Percentiles rank a stretch among this genome's conserved stretches.
Conservation (phyloP, 352 stramenopile species). For the Pythium monospermum region DNA sequence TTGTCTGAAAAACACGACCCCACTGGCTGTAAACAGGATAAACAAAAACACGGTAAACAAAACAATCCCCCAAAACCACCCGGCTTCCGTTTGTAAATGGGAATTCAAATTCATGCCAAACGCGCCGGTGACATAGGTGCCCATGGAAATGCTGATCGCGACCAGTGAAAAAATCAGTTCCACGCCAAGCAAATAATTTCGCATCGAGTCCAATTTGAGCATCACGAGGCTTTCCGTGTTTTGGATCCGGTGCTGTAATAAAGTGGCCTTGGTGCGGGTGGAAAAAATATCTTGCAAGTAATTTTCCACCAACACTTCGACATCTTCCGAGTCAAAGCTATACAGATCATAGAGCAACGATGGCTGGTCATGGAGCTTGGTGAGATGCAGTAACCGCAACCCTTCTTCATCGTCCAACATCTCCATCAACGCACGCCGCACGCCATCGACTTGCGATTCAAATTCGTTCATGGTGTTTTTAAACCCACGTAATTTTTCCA, state of each 20-base stretch:
- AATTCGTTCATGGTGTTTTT: conserved; percentile 81
- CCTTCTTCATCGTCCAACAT: conserved; percentile 71
- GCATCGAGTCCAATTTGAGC: conserved; percentile 70
- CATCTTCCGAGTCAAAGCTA: conserved; percentile 69
- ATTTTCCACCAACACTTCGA: conserved; percentile 71
- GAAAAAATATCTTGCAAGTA: conserved; percentile 82
- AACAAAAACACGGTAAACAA: too few relatives aligned
- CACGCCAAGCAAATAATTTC: conserved; percentile 71
- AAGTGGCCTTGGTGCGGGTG: conserved; percentile 47
- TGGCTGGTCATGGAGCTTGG: conserved; percentile 52
- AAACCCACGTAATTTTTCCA: conserved; percentile 58
- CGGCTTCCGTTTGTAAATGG: conserved; percentile 30
- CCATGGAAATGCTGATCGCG: conserved; percentile 58
- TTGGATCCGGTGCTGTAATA: conserved; percentile 70
- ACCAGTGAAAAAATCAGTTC: conserved; percentile 70
- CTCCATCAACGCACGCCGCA: conserved; percentile 61
- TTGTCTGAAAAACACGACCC: too few relatives aligned
- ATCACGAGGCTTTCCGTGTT: conserved; percentile 78
- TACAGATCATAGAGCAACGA: conserved; percentile 42
- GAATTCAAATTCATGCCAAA: conserved; percentile 77
- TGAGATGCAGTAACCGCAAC: conserved; percentile 60
- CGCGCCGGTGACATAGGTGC: conserved; percentile 52
- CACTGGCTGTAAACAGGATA: too few relatives aligned
- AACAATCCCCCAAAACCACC: too few relatives aligned
- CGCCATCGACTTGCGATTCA: conserved; percentile 49